Percentiles rank a stretch among this genome's conserved stretches.
phyloP scores from a whole-genome alignment of 441 rosid genomes.

The Jatropha multifida region DNA sequence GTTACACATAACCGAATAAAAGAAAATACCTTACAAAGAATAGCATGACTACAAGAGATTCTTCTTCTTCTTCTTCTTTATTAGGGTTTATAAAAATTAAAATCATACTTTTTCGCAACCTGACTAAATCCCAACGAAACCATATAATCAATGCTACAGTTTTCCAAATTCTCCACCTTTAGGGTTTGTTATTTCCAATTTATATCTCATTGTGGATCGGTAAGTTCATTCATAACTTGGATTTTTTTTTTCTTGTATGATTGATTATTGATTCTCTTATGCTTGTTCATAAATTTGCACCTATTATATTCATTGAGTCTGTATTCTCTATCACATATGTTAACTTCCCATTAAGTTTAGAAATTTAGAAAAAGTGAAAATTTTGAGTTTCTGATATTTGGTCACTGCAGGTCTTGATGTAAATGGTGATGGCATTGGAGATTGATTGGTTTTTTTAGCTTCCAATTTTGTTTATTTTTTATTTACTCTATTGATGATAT shows the following conservation, averaged over 20 bases:
- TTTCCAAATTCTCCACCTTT: neutral
- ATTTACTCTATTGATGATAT: neutral
- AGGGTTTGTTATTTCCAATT: neutral
- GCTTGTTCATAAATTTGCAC: neutral
- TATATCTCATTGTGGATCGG: neutral
- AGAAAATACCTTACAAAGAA: neutral
- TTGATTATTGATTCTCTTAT: neutral
- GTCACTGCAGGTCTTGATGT: neutral
- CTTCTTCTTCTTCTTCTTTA: neutral
- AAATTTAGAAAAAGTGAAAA: neutral
- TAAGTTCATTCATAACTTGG: neutral
- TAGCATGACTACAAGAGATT: neutral
- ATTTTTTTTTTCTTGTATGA: neutral
- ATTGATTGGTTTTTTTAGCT: neutral
- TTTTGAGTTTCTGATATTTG: neutral
- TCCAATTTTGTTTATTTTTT: neutral
- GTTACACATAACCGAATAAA: conserved; percentile 5
- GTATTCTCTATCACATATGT: neutral
- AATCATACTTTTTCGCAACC: neutral
- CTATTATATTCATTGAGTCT: neutral
- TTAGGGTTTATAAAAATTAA: neutral
- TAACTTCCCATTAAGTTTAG: too few relatives aligned
- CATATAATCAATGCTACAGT: neutral
- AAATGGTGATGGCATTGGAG: neutral
- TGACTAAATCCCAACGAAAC: neutral